These are phyloP conservation scores for Dittrichia graveolens DNA, from an alignment of 129 eudicot genomes.

Conservation along the genomic window DNA sequence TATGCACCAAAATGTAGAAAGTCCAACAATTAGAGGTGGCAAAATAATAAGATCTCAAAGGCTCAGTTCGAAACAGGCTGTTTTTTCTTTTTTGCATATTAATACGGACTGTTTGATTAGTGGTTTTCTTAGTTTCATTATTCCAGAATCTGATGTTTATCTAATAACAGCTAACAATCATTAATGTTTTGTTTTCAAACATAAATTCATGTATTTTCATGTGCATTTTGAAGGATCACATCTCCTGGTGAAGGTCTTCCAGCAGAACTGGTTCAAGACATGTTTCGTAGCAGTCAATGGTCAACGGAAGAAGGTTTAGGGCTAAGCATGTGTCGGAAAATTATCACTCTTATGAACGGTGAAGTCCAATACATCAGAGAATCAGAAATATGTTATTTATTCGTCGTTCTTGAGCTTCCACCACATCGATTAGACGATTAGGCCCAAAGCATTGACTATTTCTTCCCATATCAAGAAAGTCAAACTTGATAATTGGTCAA, in stretches of 20 bases:
- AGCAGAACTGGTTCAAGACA: constrained; percentile 79
- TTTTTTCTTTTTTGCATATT: too few species aligned
- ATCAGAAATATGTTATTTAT: constrained; percentile 76
- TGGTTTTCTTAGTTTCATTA: too few species aligned
- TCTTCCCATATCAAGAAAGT: constrained; percentile 17
- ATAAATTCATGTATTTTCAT: constrained; percentile 12
- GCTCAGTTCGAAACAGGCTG: too few species aligned
- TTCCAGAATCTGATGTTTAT: too few species aligned
- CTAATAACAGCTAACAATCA: too few species aligned
- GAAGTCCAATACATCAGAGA: constrained; percentile 87
- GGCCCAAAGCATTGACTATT: constrained; percentile 35
- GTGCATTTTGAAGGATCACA: constrained; percentile 55
- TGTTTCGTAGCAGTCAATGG: constrained; percentile 76
- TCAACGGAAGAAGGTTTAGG: constrained; percentile 77
- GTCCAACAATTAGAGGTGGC: background rate
- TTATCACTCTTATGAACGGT: constrained; percentile 77
- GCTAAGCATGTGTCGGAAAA: constrained; percentile 70
- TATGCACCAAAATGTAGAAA: background rate
- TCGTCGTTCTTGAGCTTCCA: constrained; percentile 60
- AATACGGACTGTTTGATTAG: too few species aligned
- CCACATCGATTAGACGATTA: constrained; percentile 18
- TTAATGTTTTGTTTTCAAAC: too few species aligned
- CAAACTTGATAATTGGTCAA: constrained; percentile 17
- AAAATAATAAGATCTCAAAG: too few species aligned
- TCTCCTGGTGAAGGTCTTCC: constrained; percentile 97